Base-by-base conservation (phyloP, 345 rosid species). In the Firmiana major region DNA sequence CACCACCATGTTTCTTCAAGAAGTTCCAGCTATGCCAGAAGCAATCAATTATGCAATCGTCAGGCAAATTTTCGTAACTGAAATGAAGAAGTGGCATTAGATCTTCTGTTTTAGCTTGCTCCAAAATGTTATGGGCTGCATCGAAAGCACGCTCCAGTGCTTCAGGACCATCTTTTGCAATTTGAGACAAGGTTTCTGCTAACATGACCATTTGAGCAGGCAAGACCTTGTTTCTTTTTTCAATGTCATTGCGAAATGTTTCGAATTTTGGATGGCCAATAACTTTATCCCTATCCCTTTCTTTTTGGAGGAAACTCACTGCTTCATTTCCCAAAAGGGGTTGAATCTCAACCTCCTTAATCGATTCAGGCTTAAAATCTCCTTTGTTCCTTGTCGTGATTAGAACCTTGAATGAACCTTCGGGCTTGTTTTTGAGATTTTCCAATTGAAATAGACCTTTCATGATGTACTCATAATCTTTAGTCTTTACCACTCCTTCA, bases 21-120 rank as follows among this genome's bases (percentile, higher is more conserved):
- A 87, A 83, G 59, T 80, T 78, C 77, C 75, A 70, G 80, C 88
- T 81, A 63, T 87, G 88, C 87, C 92, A 88, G 67, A 79, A 90
- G 79, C 92, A 91, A 51, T 81, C 76, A 19, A 60, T 63, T 59
- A 84, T 49, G 11, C 55, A 24, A 26, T 7, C 64, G 0, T 75
- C 58, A 9, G 28, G 31, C 63, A 84, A 68, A 59, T 63, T 70
- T 57, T 71, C 77, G 40, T 85, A 85, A 17, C 70, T 78, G 43
- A 76, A 86, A 63, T 9, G 31, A 55, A 84, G 26, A 55, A 86
- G 64, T 0, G 81, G 75, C 1, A n/a, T 65, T 5, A 10, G 46
- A 74, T 77, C 65, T 43, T 15, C 55, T 26, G 60, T 22, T 31
- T 2, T 6, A 45, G 75, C 74, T 45, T 9, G n/a, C 55, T 53